phyloP scores from a whole-genome alignment of 2,329 filamentous ascomycete species.

The Aureobasidium vineae region DNA sequence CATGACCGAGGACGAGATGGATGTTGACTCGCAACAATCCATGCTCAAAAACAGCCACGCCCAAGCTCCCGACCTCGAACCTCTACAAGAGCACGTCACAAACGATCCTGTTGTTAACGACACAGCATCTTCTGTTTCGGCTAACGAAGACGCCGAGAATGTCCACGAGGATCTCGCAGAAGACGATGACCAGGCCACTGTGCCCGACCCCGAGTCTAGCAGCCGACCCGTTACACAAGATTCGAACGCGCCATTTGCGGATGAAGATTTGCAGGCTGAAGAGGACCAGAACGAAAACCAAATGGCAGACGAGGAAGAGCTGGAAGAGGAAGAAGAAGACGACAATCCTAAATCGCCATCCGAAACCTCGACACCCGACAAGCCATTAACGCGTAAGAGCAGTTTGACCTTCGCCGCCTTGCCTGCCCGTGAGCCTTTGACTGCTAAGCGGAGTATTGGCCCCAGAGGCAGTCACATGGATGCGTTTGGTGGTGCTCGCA shows the following conservation, averaged over 20 bases:
- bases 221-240: conserved; percentile 16
- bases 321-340: conserved; percentile 47
- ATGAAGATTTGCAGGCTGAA: conserved; percentile 29
- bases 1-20: conserved; percentile 57
- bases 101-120: conserved; percentile 22
- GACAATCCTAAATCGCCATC: conserved; percentile 55
- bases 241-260: conserved; percentile 22
- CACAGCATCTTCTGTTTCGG: conserved; percentile 50
- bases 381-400: conserved; percentile 82
- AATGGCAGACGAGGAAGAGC: conserved; percentile 36
- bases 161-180: conserved; percentile 30
- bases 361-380: conserved; percentile 69
- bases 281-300: conserved; percentile 29
- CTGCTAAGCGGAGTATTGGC: conserved; percentile 77
- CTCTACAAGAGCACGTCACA: conserved; percentile 22
- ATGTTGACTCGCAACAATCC: conserved; percentile 35
- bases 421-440: conserved; percentile 83
- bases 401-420: conserved; percentile 93
- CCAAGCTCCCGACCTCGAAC: conserved; percentile 12
- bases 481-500: conserved; percentile 48
- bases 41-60: conserved; percentile 24
- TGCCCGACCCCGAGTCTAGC: conserved; percentile 29
- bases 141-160: conserved; percentile 44
- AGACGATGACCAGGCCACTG: conserved; percentile 39
- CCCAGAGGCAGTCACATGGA: conserved; percentile 76